Evolutionary conservation across 345 rosid species (phyloP), one percentile per base, ranked within the genome.

Genomic region (Ceriops decandra): DNA sequence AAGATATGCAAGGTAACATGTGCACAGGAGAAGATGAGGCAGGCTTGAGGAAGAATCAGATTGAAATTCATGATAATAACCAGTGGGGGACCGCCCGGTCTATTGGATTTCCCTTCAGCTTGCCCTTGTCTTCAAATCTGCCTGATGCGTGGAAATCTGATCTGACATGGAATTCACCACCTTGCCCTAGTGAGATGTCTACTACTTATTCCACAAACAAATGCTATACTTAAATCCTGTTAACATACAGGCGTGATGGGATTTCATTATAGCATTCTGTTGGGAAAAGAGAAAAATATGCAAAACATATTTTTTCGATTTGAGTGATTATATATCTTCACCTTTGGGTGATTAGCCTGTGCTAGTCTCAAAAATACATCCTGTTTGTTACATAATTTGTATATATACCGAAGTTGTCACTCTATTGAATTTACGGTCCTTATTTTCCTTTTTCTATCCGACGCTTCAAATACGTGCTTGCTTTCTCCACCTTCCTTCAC

Each of bases 51-150:
- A 83, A 77, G 74, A 74, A 72, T 47, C 49, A 56, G 6, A 38
- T 59, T 59, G 33, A 36, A 4, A 36, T 30, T 28, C 72, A 68
- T 9, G 77, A 71, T 6, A 52, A 35, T 31, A 68, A 31, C 63
- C 76, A 69, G 60, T 82, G 83, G 87, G 80, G 79, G 5, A 69
- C 5, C 0, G 64, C 70, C 4, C 49, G 80, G 30, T 67, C 88
- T 0, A 76, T 83, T 4, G 83, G 82, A n/a, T 85, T 86, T 32
- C 93, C 93, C n/a, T 86, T 85, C 82, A 86, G 75, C 52, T 78
- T 85, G 82, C 78, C 85, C 56, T 78, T 85, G 82, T 77, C 85
- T 6, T 30, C 77, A 8, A 63, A 57, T 51, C 22, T 60, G 22
- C 60, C 77, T 4, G 84, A 76, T 59, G 61, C 77, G n/a, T 82